Base-by-base conservation (phyloP, 768 basidiomycete genomes). In the Dioszegia hungarica region DNA sequence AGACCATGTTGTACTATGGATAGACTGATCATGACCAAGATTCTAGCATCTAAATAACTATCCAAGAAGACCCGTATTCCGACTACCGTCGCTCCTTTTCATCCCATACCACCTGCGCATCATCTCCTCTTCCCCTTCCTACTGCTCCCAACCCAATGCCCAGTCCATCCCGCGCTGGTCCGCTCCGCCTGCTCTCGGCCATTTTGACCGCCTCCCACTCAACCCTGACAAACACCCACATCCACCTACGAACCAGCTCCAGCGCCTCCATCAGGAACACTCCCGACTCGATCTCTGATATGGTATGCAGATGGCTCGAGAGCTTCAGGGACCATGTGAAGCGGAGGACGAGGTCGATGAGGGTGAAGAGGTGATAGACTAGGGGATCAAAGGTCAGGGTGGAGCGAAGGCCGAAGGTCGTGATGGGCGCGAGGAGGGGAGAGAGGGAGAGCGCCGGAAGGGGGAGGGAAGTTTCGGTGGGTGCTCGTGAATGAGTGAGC, bases 161-260 rank as follows among this genome's bases (percentile, higher is more conserved):
- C 59, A 57, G 54, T 45, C 54, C 38, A 50, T 40, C 54, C 14
- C 39, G 8, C n/a, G 28, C 38, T 5, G 14, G 36, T 28, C 47
- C 17, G 24, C 45, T 37, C 19, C 27, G 43, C 17, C n/a, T 57
- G 56, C 31, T 51, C 64, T 37, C 75, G 69, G 11, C 77, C 68
- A 79, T 80, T 77, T 84, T 89, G 47, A 90, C 83, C 9, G 86
- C 82, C 78, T 98, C 94, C 95, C 94, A 99, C 77, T 99, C 95
- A 38, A 98, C 84, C 34, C 95, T 84, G 61, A 98, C 77, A 77
- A 95, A 98, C 25, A 95, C 91, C 95, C 95, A 99, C 79, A 97
- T 82, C 95, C 95, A 99, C 66, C 95, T 78, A 61, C 95, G 81
- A 33, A 90, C 72, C 28, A 99, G 78, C 77, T 98, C 95, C 29